Evolutionary conservation across 345 rosid species (phyloP).

Genomic region (Salix brachista): DNA sequence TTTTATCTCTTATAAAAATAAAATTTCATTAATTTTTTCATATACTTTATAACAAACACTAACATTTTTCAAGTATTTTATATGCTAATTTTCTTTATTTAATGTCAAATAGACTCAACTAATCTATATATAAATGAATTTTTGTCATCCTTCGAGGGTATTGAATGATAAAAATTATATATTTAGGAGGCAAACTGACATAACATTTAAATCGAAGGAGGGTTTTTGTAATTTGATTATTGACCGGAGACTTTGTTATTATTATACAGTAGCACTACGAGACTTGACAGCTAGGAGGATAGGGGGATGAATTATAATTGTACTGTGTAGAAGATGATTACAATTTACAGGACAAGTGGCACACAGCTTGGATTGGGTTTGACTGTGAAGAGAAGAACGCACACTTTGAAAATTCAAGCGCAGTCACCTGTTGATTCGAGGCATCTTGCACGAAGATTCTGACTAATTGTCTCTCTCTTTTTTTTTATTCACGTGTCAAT

Average conservation of each 20-base stretch:
- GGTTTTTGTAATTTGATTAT: neutral
- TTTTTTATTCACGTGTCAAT: too few species aligned
- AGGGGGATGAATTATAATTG: too few species aligned
- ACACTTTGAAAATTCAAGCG: neutral
- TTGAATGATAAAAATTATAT: too few species aligned
- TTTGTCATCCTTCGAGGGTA: neutral
- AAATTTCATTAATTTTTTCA: too few species aligned
- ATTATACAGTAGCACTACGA: too few species aligned
- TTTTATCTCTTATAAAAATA: neutral
- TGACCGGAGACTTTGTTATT: too few species aligned
- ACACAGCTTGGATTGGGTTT: neutral
- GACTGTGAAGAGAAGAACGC: constrained; percentile 1
- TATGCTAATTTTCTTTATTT: too few species aligned
- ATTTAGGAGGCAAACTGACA: neutral
- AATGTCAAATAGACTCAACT: too few species aligned
- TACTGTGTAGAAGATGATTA: too few species aligned
- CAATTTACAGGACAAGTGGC: neutral
- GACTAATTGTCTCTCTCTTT: neutral
- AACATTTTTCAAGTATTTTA: neutral
- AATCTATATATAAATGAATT: too few species aligned
- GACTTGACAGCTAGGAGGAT: neutral
- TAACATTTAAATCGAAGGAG: neutral
- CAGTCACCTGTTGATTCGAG: neutral
- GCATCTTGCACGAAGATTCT: constrained; percentile 2
- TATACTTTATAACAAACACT: too few species aligned